Conservation (phyloP, 75 land plant genomes). For the Cryptomeria japonica region DNA sequence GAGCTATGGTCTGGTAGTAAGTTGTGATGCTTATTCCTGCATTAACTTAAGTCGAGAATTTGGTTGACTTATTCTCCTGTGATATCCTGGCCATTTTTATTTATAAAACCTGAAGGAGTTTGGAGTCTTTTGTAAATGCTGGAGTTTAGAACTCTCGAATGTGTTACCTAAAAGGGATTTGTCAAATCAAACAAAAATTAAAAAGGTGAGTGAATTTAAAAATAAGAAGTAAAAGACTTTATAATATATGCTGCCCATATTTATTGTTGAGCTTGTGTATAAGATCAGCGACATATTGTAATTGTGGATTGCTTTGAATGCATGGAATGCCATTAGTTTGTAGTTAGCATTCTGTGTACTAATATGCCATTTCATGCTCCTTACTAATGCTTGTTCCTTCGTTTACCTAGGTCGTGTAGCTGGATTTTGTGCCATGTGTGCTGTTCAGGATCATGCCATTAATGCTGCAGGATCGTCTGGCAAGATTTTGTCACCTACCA, state of each 20-base stretch:
- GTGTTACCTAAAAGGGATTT: too few relatives aligned
- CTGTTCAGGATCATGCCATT: slow-evolving; percentile 43
- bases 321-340: not conserved
- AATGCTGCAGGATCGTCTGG: slow-evolving; percentile 64
- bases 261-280: not conserved
- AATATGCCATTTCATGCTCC: not conserved
- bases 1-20: not conserved
- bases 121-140: not conserved
- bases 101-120: not conserved
- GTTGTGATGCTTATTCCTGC: not conserved
- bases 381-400: not conserved
- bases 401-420: slow-evolving; percentile 25
- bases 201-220: too few relatives aligned
- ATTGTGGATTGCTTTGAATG: not conserved
- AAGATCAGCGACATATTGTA: not conserved
- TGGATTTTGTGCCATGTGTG: slow-evolving; percentile 53
- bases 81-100: too few relatives aligned
- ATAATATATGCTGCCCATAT: too few relatives aligned
- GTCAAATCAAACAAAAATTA: not conserved
- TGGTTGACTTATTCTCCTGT: not conserved
- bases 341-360: not conserved
- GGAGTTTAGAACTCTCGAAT: too few relatives aligned
- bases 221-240: too few relatives aligned
- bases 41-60: too few relatives aligned
- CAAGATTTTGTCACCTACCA: slow-evolving; percentile 59